phyloP scores from a whole-genome alignment of 139 green algal genomes.

The Trebouxia sp. region DNA sequence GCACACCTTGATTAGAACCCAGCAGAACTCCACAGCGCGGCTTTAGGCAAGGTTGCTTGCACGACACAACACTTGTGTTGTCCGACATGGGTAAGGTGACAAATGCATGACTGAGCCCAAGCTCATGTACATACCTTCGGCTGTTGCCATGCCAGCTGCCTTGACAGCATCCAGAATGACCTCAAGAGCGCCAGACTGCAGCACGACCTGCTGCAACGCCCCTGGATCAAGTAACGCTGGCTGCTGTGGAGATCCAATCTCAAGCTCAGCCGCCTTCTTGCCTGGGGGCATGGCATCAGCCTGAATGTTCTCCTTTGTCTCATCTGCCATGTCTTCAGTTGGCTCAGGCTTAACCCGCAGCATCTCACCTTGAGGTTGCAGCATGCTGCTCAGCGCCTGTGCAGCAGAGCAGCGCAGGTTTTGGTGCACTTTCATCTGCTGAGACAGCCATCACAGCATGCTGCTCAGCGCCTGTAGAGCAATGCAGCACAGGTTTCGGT shows the following conservation, averaged over 20 bases:
- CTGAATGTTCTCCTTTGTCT: not conserved
- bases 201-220: constrained; percentile 32
- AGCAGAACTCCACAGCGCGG: no score
- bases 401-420: not conserved
- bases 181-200: constrained; percentile 30
- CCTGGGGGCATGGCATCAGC: not conserved
- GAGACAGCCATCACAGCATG: not conserved
- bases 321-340: not conserved
- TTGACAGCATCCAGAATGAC: constrained; percentile 31
- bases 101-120: no score
- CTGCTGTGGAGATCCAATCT: no score
- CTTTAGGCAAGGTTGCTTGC: no score
- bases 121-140: not conserved
- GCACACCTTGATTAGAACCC: no score
- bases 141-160: no score
- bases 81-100: no score
- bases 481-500: no score
- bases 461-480: not conserved
- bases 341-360: not conserved
- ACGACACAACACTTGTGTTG: no score
- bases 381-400: constrained; percentile 53
- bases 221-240: not conserved
- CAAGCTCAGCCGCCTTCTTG: no score
- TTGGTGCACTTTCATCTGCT: no score
- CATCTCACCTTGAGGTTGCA: constrained; percentile 43